Evolutionary conservation across 2,329 filamentous ascomycete genomes (phyloP).

Genomic region (Cladosporium sp.): DNA sequence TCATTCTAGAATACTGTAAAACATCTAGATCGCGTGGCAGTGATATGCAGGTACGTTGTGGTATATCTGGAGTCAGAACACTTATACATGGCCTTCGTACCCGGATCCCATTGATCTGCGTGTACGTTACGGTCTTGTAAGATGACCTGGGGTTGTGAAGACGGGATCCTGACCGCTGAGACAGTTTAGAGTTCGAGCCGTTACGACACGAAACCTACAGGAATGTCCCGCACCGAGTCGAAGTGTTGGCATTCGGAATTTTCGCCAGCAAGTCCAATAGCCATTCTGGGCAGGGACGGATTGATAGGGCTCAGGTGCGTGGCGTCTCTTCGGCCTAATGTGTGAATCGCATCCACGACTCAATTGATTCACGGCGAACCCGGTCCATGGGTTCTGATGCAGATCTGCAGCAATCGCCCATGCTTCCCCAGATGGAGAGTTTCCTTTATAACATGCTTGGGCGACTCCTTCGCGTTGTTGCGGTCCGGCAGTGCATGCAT

Average conservation of each 20-base stretch:
- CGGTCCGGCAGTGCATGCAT: slow-evolving; percentile 1
- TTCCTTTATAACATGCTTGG: not conserved
- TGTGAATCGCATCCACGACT: not conserved
- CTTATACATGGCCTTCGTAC: not conserved
- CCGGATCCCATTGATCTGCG: not conserved
- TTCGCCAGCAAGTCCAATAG: not conserved
- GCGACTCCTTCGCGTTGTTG: not conserved
- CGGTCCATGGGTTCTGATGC: not conserved
- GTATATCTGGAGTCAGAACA: not conserved
- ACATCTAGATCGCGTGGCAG: not conserved
- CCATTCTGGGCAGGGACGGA: not conserved
- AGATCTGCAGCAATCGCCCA: not conserved
- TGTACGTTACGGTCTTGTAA: not conserved
- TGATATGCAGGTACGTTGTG: not conserved
- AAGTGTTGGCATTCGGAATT: not conserved
- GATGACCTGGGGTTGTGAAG: not conserved
- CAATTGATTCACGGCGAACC: not conserved
- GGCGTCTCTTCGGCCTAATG: not conserved
- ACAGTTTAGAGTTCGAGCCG: not conserved
- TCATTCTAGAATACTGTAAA: not conserved
- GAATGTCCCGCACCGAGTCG: not conserved
- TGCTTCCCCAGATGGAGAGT: not conserved
- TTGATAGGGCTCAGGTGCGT: not conserved
- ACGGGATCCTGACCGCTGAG: not conserved
- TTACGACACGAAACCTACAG: not conserved